Conservation (phyloP, 2,329 filamentous ascomycete genomes). For the Neonectria punicea region DNA sequence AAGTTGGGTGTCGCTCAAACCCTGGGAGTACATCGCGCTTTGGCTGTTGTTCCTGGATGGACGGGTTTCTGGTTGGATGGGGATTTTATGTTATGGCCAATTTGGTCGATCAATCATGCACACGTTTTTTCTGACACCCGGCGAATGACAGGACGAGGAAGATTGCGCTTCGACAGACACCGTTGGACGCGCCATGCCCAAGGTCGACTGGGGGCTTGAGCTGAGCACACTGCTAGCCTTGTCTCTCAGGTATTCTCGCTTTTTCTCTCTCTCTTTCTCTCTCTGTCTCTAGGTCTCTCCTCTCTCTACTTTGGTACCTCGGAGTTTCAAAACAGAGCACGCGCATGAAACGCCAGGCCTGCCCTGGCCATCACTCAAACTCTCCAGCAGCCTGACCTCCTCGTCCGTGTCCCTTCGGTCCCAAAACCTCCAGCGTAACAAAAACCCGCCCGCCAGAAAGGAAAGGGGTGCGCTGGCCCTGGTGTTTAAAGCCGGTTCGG, state of each 20-base stretch:
- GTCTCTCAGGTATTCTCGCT: no score
- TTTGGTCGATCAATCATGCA: background rate
- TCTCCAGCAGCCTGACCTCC: background rate
- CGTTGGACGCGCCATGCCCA: constrained; percentile 17
- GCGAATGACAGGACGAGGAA: background rate
- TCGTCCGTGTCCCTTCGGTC: background rate
- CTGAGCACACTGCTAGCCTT: background rate
- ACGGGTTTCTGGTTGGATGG: background rate
- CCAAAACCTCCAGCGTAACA: constrained; percentile 1
- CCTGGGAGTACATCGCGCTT: background rate
- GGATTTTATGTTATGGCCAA: background rate
- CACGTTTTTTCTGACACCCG: background rate
- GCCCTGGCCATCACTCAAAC: no score
- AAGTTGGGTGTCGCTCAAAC: background rate
- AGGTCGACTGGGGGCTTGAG: background rate
- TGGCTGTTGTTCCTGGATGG: background rate
- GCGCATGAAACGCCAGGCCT: constrained; percentile 3
- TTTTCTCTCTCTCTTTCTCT: background rate
- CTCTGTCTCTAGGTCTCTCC: background rate
- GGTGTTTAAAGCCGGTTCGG: background rate
- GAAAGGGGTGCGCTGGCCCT: background rate
- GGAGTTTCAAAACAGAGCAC: constrained; percentile 1
- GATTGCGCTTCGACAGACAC: constrained; percentile 25
- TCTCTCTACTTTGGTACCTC: no score
- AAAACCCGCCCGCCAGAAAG: background rate